Percentiles rank a stretch among this genome's conserved stretches.
Evolutionary conservation across 78 protist genomes (phyloP).

Genomic region (Dictyostelium brefeldianum): DNA sequence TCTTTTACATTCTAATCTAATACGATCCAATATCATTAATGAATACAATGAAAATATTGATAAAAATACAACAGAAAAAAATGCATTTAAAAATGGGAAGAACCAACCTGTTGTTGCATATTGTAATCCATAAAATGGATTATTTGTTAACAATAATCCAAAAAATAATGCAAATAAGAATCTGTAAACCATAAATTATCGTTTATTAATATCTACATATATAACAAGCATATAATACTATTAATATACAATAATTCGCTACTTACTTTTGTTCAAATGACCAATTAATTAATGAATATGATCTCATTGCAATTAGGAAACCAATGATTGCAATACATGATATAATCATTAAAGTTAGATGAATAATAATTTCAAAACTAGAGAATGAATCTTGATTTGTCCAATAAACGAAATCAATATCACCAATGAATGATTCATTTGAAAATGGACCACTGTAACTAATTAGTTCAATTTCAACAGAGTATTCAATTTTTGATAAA

Average conservation of each 20-base stretch:
- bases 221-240: too few relatives aligned
- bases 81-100: conserved; percentile 65
- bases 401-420: conserved; percentile 40
- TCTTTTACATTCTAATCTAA: conserved; percentile 23
- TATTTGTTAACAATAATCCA: conserved; percentile 35
- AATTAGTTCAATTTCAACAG: neutral
- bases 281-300: conserved; percentile 12
- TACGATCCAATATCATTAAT: conserved; percentile 30
- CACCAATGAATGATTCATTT: conserved; percentile 28
- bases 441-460: neutral
- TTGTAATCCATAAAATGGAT: conserved; percentile 70
- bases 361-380: conserved; percentile 50
- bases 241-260: too few relatives aligned
- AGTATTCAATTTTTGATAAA: neutral
- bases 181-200: neutral
- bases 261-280: conserved; percentile 64
- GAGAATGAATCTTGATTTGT: conserved; percentile 43
- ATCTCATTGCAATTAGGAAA: conserved; percentile 42
- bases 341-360: conserved; percentile 35
- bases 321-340: conserved; percentile 31
- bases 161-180: conserved; percentile 45
- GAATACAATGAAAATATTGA: conserved; percentile 54
- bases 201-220: too few relatives aligned
- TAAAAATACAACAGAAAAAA: conserved; percentile 39
- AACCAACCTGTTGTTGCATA: conserved; percentile 26